These are phyloP conservation scores for Backusella morwellensis DNA, from an alignment of 192 early-diverging fungal species.

Conservation along the genomic window DNA sequence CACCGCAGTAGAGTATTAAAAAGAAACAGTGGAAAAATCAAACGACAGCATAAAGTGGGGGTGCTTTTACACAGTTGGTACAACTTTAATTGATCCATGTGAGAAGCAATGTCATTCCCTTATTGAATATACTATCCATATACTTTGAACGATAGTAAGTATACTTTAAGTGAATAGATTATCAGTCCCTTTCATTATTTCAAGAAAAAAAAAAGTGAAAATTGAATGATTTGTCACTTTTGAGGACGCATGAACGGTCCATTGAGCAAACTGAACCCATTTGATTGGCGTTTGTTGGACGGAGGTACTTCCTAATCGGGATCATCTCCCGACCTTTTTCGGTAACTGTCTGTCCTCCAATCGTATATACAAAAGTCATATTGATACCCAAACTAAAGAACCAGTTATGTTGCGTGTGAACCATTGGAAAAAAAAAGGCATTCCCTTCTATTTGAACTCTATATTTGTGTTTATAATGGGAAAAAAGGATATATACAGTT, in stretches of 20 bases:
- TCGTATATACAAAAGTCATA: background rate
- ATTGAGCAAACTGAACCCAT: background rate
- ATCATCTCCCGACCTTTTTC: constrained; percentile 5
- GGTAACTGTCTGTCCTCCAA: constrained; percentile 3
- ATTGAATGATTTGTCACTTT: background rate
- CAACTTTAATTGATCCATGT: constrained; percentile 1
- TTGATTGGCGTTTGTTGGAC: background rate
- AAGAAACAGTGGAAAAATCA: background rate
- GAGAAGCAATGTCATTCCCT: background rate
- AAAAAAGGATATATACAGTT: background rate
- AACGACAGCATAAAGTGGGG: background rate
- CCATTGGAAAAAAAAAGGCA: background rate
- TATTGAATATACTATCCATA: background rate
- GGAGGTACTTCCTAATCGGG: background rate
- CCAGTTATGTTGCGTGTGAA: constrained; percentile 5
- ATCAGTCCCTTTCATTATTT: background rate
- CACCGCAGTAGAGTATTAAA: background rate
- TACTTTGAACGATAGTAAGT: too few species aligned
- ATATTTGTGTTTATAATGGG: background rate
- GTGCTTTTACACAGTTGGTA: background rate
- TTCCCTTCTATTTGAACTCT: background rate
- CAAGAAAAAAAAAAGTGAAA: background rate
- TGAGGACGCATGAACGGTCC: background rate
- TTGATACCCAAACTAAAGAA: background rate
- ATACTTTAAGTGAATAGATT: background rate